Conservation (phyloP, 345 rosid genomes). For the Pelargonium nanum region DNA sequence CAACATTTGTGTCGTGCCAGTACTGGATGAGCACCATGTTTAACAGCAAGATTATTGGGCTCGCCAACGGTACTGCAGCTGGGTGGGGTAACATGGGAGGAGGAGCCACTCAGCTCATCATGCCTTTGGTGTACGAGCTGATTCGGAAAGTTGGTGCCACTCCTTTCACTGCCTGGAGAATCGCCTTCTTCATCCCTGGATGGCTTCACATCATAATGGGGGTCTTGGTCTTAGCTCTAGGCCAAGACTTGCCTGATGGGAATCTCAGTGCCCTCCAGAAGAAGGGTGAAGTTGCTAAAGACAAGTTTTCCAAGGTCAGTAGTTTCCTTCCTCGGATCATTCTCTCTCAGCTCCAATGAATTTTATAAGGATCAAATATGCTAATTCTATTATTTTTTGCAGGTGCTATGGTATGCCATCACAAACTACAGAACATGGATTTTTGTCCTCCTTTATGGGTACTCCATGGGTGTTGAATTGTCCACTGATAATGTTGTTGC, state of each 20-base stretch:
- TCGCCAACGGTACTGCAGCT: background rate
- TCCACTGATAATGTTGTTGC: slow-evolving; percentile 61
- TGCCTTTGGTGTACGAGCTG: background rate
- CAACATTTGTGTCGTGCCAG: background rate
- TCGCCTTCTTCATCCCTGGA: background rate
- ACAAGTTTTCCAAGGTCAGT: slow-evolving; percentile 29
- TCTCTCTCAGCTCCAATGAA: background rate
- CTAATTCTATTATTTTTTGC: background rate
- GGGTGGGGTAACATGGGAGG: background rate
- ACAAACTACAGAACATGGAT: slow-evolving; percentile 61
- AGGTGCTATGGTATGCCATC: slow-evolving; percentile 46
- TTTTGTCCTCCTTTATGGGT: slow-evolving; percentile 51
- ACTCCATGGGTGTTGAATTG: slow-evolving; percentile 57
- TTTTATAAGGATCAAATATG: background rate
- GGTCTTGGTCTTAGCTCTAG: slow-evolving; percentile 29
- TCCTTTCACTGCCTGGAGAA: background rate
- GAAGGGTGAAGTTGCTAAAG: slow-evolving; percentile 32
- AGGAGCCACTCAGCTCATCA: background rate
- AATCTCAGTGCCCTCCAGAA: slow-evolving; percentile 28
- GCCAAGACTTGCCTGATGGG: slow-evolving; percentile 48
- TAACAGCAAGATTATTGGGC: background rate
- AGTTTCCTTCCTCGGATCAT: background rate
- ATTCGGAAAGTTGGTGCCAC: background rate
- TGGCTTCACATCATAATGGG: slow-evolving; percentile 29
- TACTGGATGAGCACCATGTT: background rate